Base-by-base conservation (phyloP, 345 rosid species). In the Eucalyptus microcorys region DNA sequence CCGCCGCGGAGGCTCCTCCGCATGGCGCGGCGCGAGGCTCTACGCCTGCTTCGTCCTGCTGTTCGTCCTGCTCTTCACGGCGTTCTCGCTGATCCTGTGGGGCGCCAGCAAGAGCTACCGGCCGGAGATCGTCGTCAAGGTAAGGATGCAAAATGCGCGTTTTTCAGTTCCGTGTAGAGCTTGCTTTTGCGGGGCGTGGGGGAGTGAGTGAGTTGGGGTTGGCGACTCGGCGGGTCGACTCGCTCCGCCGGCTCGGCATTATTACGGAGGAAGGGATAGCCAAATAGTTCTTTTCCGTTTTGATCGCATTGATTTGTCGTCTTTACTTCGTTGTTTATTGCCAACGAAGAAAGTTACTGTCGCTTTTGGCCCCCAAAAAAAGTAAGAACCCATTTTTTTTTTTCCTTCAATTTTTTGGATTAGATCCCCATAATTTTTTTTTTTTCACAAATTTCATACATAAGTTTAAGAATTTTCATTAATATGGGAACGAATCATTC, bases 21-120 rank as follows among this genome's bases (percentile, higher is more conserved):
- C 45, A 26, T 87, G 90, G 15, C 94, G 89, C 37, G 92, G 92
- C 22, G 87, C 95, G 76, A 94, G 98, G 32, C 90, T 96, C 89
- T 97, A 96, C 89, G 19, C 92, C 22, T 93, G 93, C 80, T 92
- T 96, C 80, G 89, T 92, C 32, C 89, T 95, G 90, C 83, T 96
- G 68, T 94, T 96, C 89, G 83, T 96, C 32, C 27, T 94, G 85
- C 85, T 97, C 86, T 96, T 97, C 86, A 89, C 96, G 4, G 34
- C 88, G 32, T 97, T 97, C 91, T 95, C 95, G 86, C 91, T 97
- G 91, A 95, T 96, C 66, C 88, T 97, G 49, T 97, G 99, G 98
- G 98, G 96, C 49, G 94, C 96, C 42, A 95, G 98, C 94, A 96
- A 94, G 91, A 85, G 95, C 26, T 96, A 96, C 95, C 88, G 87